Evolutionary conservation across 2,329 filamentous ascomycete species (phyloP).

Genomic region (Cladophialophora bantiana): DNA sequence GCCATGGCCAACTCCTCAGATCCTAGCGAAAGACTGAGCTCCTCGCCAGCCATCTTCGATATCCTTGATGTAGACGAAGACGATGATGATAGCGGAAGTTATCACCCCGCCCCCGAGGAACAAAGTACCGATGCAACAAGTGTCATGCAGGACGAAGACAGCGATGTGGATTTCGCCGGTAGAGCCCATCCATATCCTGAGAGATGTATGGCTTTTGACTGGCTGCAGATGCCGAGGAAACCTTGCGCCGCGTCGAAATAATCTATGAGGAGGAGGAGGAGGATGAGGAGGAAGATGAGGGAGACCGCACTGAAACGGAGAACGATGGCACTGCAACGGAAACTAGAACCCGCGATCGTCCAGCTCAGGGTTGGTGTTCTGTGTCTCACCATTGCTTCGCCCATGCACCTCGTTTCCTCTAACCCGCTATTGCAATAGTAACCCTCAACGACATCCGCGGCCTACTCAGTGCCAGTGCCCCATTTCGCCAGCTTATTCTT

Average conservation of each 20-base stretch:
- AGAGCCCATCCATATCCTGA: not conserved
- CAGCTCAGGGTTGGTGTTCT: conserved; percentile 24
- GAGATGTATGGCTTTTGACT: conserved; percentile 4
- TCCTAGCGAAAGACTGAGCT: conserved; percentile 34
- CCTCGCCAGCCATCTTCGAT: conserved; percentile 33
- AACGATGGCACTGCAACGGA: conserved; percentile 27
- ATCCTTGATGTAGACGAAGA: conserved; percentile 37
- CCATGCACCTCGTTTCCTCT: not conserved
- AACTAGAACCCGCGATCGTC: conserved; percentile 33
- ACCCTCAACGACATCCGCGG: conserved; percentile 35
- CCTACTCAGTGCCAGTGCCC: conserved; percentile 45
- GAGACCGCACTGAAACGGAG: conserved; percentile 55
- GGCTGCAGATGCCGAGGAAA: conserved; percentile 37
- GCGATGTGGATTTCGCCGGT: conserved; percentile 34
- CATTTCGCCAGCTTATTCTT: conserved; percentile 58
- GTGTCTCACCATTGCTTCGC: conserved; percentile 2
- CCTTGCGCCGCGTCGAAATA: conserved; percentile 38
- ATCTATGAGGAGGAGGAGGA: conserved; percentile 55
- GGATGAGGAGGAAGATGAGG: conserved; percentile 74
- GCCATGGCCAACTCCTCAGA: conserved; percentile 35
- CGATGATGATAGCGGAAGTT: conserved; percentile 38
- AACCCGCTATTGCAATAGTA: conserved; percentile 16
- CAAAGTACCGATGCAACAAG: conserved; percentile 30
- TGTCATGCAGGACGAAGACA: conserved; percentile 28
- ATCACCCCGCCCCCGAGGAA: conserved; percentile 30